phyloP scores from a whole-genome alignment of 1,284 basidiomycete genomes.

The Porogramme epimiltina region DNA sequence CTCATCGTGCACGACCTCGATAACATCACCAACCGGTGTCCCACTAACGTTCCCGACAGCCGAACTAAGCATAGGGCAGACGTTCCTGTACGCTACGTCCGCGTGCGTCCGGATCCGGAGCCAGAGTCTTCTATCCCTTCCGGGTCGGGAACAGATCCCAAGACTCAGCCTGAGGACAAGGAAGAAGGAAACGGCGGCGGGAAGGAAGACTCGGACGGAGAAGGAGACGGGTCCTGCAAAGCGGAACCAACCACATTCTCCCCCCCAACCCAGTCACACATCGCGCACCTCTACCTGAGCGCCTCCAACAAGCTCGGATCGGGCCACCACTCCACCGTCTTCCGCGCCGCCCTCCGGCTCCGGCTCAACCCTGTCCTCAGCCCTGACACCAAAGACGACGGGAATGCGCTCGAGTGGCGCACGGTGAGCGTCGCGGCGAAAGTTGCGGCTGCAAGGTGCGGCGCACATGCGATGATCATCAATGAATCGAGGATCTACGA shows the following conservation, averaged over 20 bases:
- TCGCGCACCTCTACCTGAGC: slow-evolving; percentile 27
- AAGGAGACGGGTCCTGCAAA: no score
- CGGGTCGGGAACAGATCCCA: not conserved
- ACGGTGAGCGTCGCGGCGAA: slow-evolving; percentile 36
- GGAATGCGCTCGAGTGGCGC: slow-evolving; percentile 15
- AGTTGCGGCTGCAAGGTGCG: slow-evolving; percentile 14
- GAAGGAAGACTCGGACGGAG: no score
- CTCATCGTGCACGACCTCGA: slow-evolving; percentile 32
- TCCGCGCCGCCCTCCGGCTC: slow-evolving; percentile 31
- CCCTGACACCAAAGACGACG: not conserved
- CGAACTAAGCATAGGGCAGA: not conserved
- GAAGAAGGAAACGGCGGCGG: no score
- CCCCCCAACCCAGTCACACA: not conserved
- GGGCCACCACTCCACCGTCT: slow-evolving; percentile 37
- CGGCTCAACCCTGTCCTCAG: slow-evolving; percentile 23
- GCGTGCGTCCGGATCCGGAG: slow-evolving; percentile 24
- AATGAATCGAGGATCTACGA: slow-evolving; percentile 48
- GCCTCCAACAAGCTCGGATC: slow-evolving; percentile 30
- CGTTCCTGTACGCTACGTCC: slow-evolving; percentile 14
- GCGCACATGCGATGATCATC: slow-evolving; percentile 28
- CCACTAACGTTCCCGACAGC: no score
- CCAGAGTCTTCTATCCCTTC: no score
- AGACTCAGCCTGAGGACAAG: no score
- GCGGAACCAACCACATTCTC: not conserved
- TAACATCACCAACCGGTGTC: not conserved